Base-by-base conservation (phyloP, 768 basidiomycete species). In the Russula dissimulans region DNA sequence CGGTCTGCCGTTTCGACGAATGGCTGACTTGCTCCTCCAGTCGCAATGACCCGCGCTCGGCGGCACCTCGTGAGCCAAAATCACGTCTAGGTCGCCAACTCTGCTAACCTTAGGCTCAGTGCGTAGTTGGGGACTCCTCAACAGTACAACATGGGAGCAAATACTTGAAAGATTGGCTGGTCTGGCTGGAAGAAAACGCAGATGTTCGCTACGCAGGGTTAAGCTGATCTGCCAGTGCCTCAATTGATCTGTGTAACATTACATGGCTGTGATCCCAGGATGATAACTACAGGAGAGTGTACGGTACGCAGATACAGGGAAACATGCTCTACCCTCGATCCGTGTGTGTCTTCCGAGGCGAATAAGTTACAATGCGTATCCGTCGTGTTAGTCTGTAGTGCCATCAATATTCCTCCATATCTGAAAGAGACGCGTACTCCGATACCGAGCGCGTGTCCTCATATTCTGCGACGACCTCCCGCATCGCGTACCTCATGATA, bases 1-100 rank as follows among this genome's bases (percentile, higher is more conserved):
- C n/a, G 54, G 11, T 42, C 8, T 49, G 43, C 11, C 36, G 26
- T n/a, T 15, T 31, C 42, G 17, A 8, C 53, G 42, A 41, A 42
- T 15, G 4, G 54, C 59, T 69, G 18, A 62, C 38, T 42, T 36
- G 41, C 54, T n/a, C 18, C 54, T 56, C 5, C 44, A 91, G 89
- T 93, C 59, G 91, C 90, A 0, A 93, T 93, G 94, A 97, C 94
- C 4, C 78, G 94, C 58, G 91, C 94, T 5, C 86, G 86, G 68
- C 77, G 94, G 44, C 92, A 95, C 67, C 76, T 97, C 51, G 93
- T 95, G 65, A 64, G 86, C 77, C n/a, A 48, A 31, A 17, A 8
- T 57, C 8, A 12, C 29, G 7, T 22, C 9, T 56, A 55, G 7
- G 29, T 17, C 17, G 22, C 17, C 50, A 38, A 18, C 8, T 41